Percentiles rank a stretch among this genome's conserved stretches.
Evolutionary conservation across 148 eudicot species (phyloP).

Genomic region (Vaccinium macrocarpon): DNA sequence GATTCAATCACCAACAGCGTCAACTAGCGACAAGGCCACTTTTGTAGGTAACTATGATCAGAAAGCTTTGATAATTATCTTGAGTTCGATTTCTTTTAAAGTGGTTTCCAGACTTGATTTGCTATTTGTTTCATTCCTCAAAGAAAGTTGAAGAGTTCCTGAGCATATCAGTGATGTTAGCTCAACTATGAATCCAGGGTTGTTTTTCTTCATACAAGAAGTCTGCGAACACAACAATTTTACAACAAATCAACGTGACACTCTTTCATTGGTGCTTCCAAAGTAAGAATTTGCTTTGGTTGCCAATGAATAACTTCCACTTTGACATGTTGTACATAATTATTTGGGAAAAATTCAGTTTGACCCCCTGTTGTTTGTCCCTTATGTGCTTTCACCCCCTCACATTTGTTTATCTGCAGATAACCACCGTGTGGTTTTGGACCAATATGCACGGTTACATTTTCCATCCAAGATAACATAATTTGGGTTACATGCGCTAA

Average conservation of each 20-base stretch:
- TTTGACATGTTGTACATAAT: background rate
- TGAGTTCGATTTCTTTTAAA: background rate
- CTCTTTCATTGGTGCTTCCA: background rate
- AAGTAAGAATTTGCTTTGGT: too few species aligned
- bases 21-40: slow-evolving; percentile 36
- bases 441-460: too few species aligned
- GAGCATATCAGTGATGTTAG: background rate
- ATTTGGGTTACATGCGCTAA: too few species aligned
- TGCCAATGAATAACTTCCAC: background rate
- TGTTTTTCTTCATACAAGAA: background rate
- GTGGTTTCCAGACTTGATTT: slow-evolving; percentile 15
- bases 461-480: too few species aligned
- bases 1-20: slow-evolving; percentile 35
- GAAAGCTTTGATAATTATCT: slow-evolving; percentile 43
- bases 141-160: slow-evolving; percentile 12
- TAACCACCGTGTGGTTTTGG: too few species aligned
- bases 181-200: background rate
- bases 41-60: too few species aligned
- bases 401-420: too few species aligned
- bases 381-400: too few species aligned
- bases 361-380: too few species aligned
- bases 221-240: background rate
- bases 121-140: slow-evolving; percentile 9
- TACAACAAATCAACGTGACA: background rate
- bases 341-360: too few species aligned